Base-by-base conservation (phyloP, 2,329 filamentous ascomycete species). In the Fusarium multiceps region DNA sequence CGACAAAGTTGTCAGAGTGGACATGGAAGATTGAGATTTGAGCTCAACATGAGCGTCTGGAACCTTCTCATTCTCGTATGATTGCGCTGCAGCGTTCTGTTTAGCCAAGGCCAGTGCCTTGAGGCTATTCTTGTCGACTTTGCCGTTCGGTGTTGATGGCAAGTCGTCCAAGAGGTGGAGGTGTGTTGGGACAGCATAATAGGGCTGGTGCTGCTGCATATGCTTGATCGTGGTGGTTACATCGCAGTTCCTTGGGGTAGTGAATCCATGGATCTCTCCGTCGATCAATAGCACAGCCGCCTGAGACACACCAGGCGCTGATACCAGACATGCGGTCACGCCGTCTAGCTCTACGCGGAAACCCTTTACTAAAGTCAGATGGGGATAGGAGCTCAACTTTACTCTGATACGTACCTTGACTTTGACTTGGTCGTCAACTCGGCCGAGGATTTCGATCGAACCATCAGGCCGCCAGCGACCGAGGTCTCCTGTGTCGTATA, bases 401-500 rank as follows among this genome's bases (percentile, higher is more conserved):
- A 51, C 32, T 8, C 48, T 27, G 23, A 27, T 21, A 63, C 70
- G 51, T 74, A 83, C 82, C 78, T 88, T 87, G 73, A 89, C 83
- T 76, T 89, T 89, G 63, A 89, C 85, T 72, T 89, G 88, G 63
- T 89, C 87, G 69, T 90, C 88, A n/a, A 81, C 81, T 37, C 87
- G 83, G 6, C 88, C 87, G 34, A 88, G 82, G 23, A 85, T 86
- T 45, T 87, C 82, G 40, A 90, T 79, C 27, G 81, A 82, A 13
- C 88, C 87, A 69, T 87, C 83, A 4, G 79, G 73, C 40, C 81
- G 80, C 87, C 87, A 89, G 14, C 81, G 80, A 20, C 84, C 86
- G 23, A 89, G 80, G 68, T 90, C 88, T 9, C 87, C 88, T 3
- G 88, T 89, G 71, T 87, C 87, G 77, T 87, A 89, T 84, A 89